phyloP scores from a whole-genome alignment of 345 rosid species.

The Lumnitzera racemosa region DNA sequence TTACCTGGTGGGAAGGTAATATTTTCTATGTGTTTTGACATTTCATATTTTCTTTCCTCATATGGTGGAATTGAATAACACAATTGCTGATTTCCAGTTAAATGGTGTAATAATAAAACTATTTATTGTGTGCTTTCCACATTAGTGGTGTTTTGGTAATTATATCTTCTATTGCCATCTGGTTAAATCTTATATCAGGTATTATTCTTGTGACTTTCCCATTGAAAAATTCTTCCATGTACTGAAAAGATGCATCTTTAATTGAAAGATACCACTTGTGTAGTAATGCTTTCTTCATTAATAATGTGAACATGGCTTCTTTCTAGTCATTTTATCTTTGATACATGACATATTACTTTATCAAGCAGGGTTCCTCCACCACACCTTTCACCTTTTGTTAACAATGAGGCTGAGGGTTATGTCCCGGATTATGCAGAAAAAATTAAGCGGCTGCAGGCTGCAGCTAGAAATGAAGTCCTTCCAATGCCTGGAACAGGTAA shows the following conservation, averaged over 20 bases:
- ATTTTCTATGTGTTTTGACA: neutral
- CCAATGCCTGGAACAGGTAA: constrained; percentile 75
- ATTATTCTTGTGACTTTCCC: too few relatives aligned
- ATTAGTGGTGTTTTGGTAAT: too few relatives aligned
- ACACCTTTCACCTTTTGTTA: constrained; percentile 82
- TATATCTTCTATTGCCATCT: too few relatives aligned
- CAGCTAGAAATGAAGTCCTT: constrained; percentile 68
- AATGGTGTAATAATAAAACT: too few relatives aligned
- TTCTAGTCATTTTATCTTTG: neutral
- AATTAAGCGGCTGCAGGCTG: constrained; percentile 65
- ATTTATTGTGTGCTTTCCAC: too few relatives aligned
- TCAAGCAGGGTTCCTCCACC: constrained; percentile 72
- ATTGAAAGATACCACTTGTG: too few relatives aligned
- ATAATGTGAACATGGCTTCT: neutral
- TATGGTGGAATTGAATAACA: too few relatives aligned
- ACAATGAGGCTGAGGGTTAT: constrained; percentile 85
- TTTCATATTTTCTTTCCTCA: too few relatives aligned
- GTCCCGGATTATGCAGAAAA: constrained; percentile 87
- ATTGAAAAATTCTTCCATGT: too few relatives aligned
- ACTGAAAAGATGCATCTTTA: too few relatives aligned
- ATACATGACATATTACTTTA: constrained; percentile 2
- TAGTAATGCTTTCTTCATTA: neutral
- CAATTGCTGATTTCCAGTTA: too few relatives aligned
- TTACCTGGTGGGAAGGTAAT: constrained; percentile 78
- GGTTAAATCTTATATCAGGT: too few relatives aligned